These are phyloP conservation scores for Didymella exigua DNA, from an alignment of 2,329 filamentous ascomycete species.

Conservation along the genomic window DNA sequence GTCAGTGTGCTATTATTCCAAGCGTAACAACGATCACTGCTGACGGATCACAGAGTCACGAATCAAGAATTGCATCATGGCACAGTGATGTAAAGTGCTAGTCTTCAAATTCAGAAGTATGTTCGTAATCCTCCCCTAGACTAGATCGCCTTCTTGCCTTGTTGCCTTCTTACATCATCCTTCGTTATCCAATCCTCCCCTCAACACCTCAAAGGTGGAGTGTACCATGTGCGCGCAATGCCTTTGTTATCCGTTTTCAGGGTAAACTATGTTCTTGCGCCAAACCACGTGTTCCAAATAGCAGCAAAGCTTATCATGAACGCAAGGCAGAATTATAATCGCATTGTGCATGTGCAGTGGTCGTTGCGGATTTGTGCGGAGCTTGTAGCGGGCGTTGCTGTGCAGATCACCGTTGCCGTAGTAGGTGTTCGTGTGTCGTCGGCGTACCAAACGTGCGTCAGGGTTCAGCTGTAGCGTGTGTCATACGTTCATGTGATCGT, in stretches of 20 bases:
- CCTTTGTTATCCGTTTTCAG: conserved; percentile 16
- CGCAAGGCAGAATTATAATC: conserved; percentile 23
- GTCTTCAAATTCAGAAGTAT: conserved; percentile 13
- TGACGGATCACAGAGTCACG: conserved; percentile 1
- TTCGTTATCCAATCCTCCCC: conserved; percentile 16
- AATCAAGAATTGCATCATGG: conserved; percentile 15
- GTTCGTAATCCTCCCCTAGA: neutral
- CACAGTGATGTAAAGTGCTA: conserved; percentile 20
- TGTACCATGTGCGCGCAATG: conserved; percentile 14
- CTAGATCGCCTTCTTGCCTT: conserved; percentile 13
- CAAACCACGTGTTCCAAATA: conserved; percentile 21
- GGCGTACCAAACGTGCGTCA: conserved; percentile 8
- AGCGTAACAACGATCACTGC: conserved; percentile 19
- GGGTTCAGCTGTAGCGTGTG: conserved; percentile 5
- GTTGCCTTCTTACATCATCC: conserved; percentile 11
- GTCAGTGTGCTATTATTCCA: conserved; percentile 10
- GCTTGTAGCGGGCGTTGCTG: conserved; percentile 29
- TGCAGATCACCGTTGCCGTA: conserved; percentile 13
- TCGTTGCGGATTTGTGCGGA: conserved; percentile 24
- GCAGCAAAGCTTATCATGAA: conserved; percentile 34
- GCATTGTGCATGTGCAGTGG: conserved; percentile 21
- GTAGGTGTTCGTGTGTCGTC: conserved; percentile 13
- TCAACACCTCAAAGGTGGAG: conserved; percentile 36
- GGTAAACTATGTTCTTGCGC: conserved; percentile 16
- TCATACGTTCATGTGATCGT: conserved; percentile 18